A percentile compares a stretch with the other conserved stretches of the same genome.
phyloP scores from a whole-genome alignment of 2,329 filamentous ascomycete species.

The Geosmithia morbida region DNA sequence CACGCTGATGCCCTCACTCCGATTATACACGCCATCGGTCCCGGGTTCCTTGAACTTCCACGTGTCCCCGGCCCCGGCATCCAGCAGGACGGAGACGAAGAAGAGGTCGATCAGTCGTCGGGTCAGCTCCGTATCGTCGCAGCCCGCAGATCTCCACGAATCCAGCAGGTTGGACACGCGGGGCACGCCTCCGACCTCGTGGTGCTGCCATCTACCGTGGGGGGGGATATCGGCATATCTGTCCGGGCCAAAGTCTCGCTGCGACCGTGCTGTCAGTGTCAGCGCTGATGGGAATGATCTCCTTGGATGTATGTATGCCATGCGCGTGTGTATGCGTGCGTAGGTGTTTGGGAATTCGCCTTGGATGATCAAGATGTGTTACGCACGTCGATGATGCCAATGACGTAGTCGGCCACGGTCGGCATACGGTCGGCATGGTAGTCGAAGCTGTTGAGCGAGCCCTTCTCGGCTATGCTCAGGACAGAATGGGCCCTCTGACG shows the following conservation, averaged over 20 bases:
- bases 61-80: constrained; percentile 35
- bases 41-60: constrained; percentile 30
- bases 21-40: constrained; percentile 16
- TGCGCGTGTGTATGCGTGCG: too few species aligned
- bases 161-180: constrained; percentile 29
- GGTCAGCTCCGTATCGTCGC: constrained; percentile 29
- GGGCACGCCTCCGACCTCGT: constrained; percentile 38
- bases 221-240: constrained; percentile 32
- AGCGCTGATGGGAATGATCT: too few species aligned
- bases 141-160: constrained; percentile 25
- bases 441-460: constrained; percentile 24
- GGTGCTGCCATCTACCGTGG: constrained; percentile 49
- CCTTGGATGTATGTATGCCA: too few species aligned
- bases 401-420: constrained; percentile 25
- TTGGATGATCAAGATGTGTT: not conserved
- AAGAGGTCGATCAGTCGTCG: constrained; percentile 46
- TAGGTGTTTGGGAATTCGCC: too few species aligned
- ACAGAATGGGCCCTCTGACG: constrained; percentile 18
- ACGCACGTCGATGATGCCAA: constrained; percentile 24
- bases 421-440: constrained; percentile 21
- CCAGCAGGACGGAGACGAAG: constrained; percentile 43
- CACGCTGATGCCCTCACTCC: constrained; percentile 37
- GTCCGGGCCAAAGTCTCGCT: constrained; percentile 37
- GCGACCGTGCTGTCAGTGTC: too few species aligned
- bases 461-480: constrained; percentile 18